Evolutionary conservation across 1,284 basidiomycete species (phyloP), one percentile per base, ranked within the genome.

Genomic region (Cutaneotrichosporon sp.): DNA sequence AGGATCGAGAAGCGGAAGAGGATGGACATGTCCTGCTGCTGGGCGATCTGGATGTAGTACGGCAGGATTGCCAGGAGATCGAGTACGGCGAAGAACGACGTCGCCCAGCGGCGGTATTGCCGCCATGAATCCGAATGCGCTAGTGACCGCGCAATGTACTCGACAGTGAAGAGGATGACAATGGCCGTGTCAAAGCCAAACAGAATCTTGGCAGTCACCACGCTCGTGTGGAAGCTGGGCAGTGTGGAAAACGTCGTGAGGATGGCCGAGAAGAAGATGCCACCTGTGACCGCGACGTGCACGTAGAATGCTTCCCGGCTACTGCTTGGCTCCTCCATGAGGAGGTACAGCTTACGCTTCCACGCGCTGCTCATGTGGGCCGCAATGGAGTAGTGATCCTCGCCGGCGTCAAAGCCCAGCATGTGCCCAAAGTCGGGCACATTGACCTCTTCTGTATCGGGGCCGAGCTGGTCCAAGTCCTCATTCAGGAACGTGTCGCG

Each of bases 1-100:
- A 78, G 77, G 55, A 92, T 92, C 1, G 88, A 90, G 72, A 92
- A 93, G 21, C 90, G 81, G 75, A 92, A 92, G 52, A 90, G 77
- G 36, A 86, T 84, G 12, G 87, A 87, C 2, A 88, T 92, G 71
- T 93, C 90, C 75, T 90, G 84, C 43, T 83, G 83, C n/a, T 90
- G 67, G 17, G 86, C 76, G 47, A 91, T 79, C 73, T 91, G 88
- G 55, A 92, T 82, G 70, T 90, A 92, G 67, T 90, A 92, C 1
- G 90, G 90, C 23, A 88, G 63, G 52, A 92, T 90, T 17, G 88
- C 84, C 45, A 92, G 78, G 13, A 90, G 73, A 68, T 92, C 90
- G 69, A 90, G 83, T 26, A 92, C 80, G 4, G 87, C 88, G 67
- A 87, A 90, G 73, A 91, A 92, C 1, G 87, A 68, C 1, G 71